Evolutionary conservation across 768 basidiomycete species (phyloP).

Genomic region (Serpula lacrymans): DNA sequence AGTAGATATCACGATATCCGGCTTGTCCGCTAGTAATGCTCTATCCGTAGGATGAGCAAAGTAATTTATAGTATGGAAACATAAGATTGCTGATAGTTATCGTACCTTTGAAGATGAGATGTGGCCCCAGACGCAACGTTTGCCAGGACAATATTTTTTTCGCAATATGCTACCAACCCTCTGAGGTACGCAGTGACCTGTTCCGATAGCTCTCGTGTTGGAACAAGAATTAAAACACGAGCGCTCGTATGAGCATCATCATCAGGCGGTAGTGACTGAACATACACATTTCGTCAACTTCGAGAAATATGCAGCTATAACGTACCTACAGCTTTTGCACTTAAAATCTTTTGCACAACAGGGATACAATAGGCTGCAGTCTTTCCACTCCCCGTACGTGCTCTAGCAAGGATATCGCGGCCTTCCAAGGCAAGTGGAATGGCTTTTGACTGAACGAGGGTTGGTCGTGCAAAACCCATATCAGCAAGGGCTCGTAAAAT

Average conservation of each 20-base stretch:
- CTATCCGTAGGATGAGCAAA: conserved; percentile 25
- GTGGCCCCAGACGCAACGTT: conserved; percentile 77
- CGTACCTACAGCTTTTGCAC: conserved; percentile 68
- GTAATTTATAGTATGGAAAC: conserved; percentile 2
- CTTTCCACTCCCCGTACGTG: conserved; percentile 95
- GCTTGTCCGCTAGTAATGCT: conserved; percentile 59
- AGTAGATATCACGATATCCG: conserved; percentile 78
- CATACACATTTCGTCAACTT: background rate
- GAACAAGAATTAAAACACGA: conserved; percentile 77
- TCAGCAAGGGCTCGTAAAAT: conserved; percentile 88
- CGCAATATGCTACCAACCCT: conserved; percentile 71
- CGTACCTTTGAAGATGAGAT: conserved; percentile 71
- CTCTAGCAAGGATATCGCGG: conserved; percentile 87
- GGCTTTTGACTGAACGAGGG: conserved; percentile 86
- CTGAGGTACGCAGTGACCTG: conserved; percentile 77
- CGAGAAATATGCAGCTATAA: conserved; percentile 7
- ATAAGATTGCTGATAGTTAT: conserved; percentile 1
- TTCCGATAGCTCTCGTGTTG: conserved; percentile 89
- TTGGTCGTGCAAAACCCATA: conserved; percentile 86
- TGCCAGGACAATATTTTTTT: conserved; percentile 62
- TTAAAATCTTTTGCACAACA: conserved; percentile 82
- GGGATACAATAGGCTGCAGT: conserved; percentile 96
- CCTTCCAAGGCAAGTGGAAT: conserved; percentile 91
- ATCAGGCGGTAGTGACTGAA: conserved; percentile 35
- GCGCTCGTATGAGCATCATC: conserved; percentile 53